Percentiles rank a stretch among this genome's conserved stretches.
Conservation (phyloP, 345 rosid genomes). For the Alliaria petiolata region DNA sequence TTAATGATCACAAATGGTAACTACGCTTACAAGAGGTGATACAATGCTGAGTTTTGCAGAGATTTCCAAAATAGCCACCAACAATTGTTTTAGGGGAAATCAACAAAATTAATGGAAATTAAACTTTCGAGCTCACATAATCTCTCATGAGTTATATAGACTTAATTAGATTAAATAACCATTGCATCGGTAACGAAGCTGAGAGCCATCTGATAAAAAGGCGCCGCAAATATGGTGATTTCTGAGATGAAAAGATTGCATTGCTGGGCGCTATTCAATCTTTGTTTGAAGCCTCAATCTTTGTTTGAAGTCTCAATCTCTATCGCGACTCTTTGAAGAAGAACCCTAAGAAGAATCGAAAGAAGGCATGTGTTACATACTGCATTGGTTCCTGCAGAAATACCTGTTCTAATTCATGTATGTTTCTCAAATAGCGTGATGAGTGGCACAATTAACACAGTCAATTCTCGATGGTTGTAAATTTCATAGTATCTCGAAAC, state of each 20-base stretch:
- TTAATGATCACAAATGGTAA: background rate
- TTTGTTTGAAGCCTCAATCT: conserved; percentile 94
- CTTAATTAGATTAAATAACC: conserved; percentile 33
- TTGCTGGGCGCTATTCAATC: conserved; percentile 96
- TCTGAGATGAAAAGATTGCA: conserved; percentile 89
- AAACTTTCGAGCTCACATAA: background rate
- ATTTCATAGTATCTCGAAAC: background rate
- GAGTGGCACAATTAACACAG: too few species aligned
- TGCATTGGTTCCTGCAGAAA: too few species aligned
- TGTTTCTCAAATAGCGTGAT: background rate
- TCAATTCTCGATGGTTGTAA: background rate
- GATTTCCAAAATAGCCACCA: conserved; percentile 55
- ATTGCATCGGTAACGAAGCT: conserved; percentile 71
- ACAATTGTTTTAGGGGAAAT: background rate
- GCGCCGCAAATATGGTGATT: conserved; percentile 46
- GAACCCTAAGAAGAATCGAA: too few species aligned
- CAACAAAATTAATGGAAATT: background rate
- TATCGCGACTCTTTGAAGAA: too few species aligned
- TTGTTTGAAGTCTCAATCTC: too few species aligned
- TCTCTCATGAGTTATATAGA: background rate
- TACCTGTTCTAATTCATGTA: too few species aligned
- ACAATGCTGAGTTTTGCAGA: conserved; percentile 51
- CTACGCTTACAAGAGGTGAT: conserved; percentile 51
- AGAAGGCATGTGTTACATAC: too few species aligned
- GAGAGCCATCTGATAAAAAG: conserved; percentile 59